Evolutionary conservation across 1,284 basidiomycete genomes (phyloP), one percentile per base, ranked within the genome.

Genomic region (Cystobasidium sp.): DNA sequence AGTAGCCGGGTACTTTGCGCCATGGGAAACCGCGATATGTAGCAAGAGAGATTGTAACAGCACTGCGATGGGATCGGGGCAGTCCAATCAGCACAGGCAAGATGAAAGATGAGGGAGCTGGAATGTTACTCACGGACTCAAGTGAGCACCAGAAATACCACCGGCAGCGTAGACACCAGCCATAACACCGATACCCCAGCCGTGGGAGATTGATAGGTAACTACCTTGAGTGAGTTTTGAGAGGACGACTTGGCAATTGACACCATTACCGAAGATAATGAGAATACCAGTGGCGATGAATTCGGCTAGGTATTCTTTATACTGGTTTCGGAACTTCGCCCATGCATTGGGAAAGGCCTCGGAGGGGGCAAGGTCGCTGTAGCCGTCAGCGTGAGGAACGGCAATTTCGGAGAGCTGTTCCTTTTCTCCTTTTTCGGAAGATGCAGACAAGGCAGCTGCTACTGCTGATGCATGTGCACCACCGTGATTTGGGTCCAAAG

Each of bases 11-110:
- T 0, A 80, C 78, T 68, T 81, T 81, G 14, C 73, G 55, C 81
- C 80, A 81, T 1, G 81, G 80, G 72, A 82, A 81, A 1, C 78
- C 78, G n/a, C 79, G 74, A 47, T 76, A 79, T 3, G 78, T 5
- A 16, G 79, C 79, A 10, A 78, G 74, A 24, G 74, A 53, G 12
- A 65, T 64, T 39, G 74, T 75, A 37, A 70, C 66, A 22, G 72
- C 58, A 46, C 56, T 58, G 18, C 12, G 22, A 10, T 7, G 9
- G 3, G 9, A n/a, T 16, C 9, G 39, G 24, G 24, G 16, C 7
- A 20, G 24, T 59, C 41, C 41, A 63, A 41, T 70, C 31, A 43
- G n/a, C 6, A 12, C 8, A 16, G 49, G 5, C 8, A 64, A n/a
- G 1, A 12, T 12, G 1, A 10, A 14, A 9, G 8, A 20, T 5